Evolutionary conservation across 2,329 filamentous ascomycete genomes (phyloP), one percentile per base, ranked within the genome.

Genomic region (Pochonia chlamydosporia): DNA sequence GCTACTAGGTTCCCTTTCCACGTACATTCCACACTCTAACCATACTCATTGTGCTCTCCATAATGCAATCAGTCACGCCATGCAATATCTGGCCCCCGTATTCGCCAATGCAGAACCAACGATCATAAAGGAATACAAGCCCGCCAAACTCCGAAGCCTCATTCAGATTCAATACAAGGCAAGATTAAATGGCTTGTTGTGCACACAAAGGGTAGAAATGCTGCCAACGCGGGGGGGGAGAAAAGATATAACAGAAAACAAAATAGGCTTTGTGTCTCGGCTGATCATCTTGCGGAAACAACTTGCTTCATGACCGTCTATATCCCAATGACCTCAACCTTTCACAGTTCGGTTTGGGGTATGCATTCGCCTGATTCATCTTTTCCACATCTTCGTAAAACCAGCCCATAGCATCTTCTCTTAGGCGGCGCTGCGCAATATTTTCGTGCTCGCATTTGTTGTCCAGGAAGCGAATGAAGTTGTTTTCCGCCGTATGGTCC

Each of bases 331-430:
- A 65, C 39, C 71, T 64, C 51, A 84, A 62, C 52, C 76, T 68
- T 51, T 72, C 65, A 59, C 81, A 84, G 46, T 72, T 71, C 14
- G 70, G 70, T 71, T 74, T 75, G 51, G 72, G 68, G 51, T 70
- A 76, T 16, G 66, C 65, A 28, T 74, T 67, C 25, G 91, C 91
- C 49, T 81, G 67, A 51, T 84, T 79, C 81, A 95, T 81, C 72
- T 89, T 90, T 52, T 84, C 84, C 44, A 82, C 75, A 59, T 96
- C 89, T 47, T 83, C 81, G 64, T 82, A 90, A 61, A 96, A 89
- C 86, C 90, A 96, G 3, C 91, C 91, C 57, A 87, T 82, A 0
- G 91, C 90, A 41, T 88, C 84, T 53, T 95, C 82, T 52, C 83
- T 73, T 66, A 90, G 72, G 53, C 82, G 75, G 60, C 82, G 77